A percentile compares a stretch with the other conserved stretches of the same genome.
Evolutionary conservation across 163 green algal species (phyloP).

Genomic region (Prototheca cutis): DNA sequence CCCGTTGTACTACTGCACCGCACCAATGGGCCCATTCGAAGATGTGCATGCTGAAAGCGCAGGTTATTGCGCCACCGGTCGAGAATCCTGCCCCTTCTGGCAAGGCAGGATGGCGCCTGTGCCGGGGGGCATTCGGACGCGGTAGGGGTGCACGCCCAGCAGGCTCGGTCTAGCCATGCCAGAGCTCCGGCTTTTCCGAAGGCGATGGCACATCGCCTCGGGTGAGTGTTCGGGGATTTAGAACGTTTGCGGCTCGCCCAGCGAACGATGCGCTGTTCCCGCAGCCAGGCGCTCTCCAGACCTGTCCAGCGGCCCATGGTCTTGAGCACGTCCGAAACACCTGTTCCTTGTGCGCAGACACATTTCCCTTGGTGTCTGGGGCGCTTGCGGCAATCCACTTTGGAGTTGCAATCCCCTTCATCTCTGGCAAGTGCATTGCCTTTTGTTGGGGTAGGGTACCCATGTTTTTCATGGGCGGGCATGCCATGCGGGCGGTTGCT

Average conservation of each 20-base stretch:
- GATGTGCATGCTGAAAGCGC: too few species aligned
- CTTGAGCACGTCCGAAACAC: not conserved
- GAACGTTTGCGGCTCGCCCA: not conserved
- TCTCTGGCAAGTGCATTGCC: not conserved
- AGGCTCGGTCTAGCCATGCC: too few species aligned
- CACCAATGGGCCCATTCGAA: too few species aligned
- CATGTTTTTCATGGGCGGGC: not conserved
- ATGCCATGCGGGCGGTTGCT: too few species aligned
- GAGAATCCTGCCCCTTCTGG: too few species aligned
- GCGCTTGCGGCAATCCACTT: slow-evolving; percentile 15
- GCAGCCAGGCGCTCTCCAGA: not conserved
- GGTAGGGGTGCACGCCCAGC: too few species aligned
- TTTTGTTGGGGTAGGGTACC: not conserved
- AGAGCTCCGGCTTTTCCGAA: slow-evolving; percentile 12
- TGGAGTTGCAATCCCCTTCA: slow-evolving; percentile 10
- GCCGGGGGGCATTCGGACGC: too few species aligned
- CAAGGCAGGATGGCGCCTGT: too few species aligned
- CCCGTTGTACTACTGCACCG: too few species aligned
- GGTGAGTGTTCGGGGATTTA: not conserved
- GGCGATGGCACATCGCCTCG: slow-evolving; percentile 19
- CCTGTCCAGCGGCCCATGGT: not conserved
- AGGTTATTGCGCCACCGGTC: too few species aligned
- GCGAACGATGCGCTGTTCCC: not conserved
- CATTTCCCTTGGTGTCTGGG: slow-evolving; percentile 10
- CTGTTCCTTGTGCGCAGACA: slow-evolving; percentile 11